These are phyloP conservation scores for Fusarium decemcellulare DNA, from an alignment of 2,329 filamentous ascomycete genomes.

Conservation along the genomic window DNA sequence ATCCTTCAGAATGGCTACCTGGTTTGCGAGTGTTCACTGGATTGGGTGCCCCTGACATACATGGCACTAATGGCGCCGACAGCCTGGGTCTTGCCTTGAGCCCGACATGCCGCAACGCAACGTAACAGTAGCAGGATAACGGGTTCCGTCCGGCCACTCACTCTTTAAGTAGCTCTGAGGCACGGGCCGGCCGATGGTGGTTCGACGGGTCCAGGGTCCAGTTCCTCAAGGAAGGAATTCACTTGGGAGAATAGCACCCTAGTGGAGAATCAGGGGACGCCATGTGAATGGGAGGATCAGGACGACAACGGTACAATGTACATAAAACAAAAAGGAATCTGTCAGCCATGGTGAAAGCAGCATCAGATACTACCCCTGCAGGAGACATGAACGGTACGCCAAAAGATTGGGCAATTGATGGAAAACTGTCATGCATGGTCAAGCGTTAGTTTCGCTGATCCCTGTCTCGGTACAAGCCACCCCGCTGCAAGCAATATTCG, in stretches of 20 bases:
- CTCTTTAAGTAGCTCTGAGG: too few species aligned
- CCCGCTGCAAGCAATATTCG: slow-evolving; percentile 6
- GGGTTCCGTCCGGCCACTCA: too few species aligned
- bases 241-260: too few species aligned
- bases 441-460: not conserved
- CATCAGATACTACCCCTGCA: not conserved
- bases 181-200: too few species aligned
- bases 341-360: too few species aligned
- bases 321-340: too few species aligned
- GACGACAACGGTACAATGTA: too few species aligned
- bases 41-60: not conserved
- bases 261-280: too few species aligned
- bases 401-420: not conserved
- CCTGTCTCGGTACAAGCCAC: not conserved
- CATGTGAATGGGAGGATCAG: too few species aligned
- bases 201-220: too few species aligned
- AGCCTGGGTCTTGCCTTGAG: not conserved
- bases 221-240: too few species aligned
- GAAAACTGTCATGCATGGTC: not conserved
- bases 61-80: not conserved
- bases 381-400: not conserved
- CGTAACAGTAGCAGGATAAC: too few species aligned
- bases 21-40: not conserved
- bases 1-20: not conserved
- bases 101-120: not conserved